Evolutionary conservation across 768 basidiomycete genomes (phyloP).

Genomic region (Pleurotus giganteus): DNA sequence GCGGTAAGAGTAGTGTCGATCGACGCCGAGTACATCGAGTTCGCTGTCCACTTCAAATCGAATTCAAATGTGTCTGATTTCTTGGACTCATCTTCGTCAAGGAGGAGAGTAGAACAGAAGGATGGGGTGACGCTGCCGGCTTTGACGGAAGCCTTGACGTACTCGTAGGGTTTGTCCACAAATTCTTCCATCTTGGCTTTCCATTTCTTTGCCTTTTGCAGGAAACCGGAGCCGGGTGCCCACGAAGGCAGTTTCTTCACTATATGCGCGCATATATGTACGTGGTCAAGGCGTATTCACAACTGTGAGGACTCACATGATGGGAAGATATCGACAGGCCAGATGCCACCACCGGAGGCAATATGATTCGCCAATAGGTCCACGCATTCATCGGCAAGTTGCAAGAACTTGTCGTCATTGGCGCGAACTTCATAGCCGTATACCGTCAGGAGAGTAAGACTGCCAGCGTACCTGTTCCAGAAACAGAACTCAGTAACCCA

Average conservation of each 20-base stretch:
- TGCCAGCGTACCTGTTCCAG: conserved; percentile 25
- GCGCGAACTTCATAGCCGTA: conserved; percentile 42
- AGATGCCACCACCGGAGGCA: conserved; percentile 28
- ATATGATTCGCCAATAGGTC: conserved; percentile 23
- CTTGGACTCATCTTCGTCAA: conserved; percentile 36
- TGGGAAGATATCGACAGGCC: conserved; percentile 34
- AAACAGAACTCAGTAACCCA: conserved; percentile 29
- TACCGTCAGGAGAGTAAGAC: conserved; percentile 38
- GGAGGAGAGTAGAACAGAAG: conserved; percentile 54
- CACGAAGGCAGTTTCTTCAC: conserved; percentile 23
- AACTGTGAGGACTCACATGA: conserved; percentile 10
- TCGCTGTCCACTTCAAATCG: conserved; percentile 80
- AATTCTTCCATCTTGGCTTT: conserved; percentile 27
- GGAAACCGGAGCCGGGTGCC: conserved; percentile 41
- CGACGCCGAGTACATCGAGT: conserved; percentile 70
- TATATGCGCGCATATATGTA: neutral
- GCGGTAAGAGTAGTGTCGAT: conserved; percentile 55
- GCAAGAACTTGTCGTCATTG: conserved; percentile 26
- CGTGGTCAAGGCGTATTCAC: too few relatives aligned
- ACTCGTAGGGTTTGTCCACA: conserved; percentile 17
- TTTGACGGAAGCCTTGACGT: conserved; percentile 23
- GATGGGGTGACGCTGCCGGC: conserved; percentile 36
- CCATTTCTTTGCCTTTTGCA: conserved; percentile 35
- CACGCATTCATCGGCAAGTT: conserved; percentile 25
- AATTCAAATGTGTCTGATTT: conserved; percentile 41